Percentiles rank a stretch among this genome's conserved stretches.
phyloP scores from a whole-genome alignment of 2,329 filamentous ascomycete species.

The Drechslerella stenobrocha region DNA sequence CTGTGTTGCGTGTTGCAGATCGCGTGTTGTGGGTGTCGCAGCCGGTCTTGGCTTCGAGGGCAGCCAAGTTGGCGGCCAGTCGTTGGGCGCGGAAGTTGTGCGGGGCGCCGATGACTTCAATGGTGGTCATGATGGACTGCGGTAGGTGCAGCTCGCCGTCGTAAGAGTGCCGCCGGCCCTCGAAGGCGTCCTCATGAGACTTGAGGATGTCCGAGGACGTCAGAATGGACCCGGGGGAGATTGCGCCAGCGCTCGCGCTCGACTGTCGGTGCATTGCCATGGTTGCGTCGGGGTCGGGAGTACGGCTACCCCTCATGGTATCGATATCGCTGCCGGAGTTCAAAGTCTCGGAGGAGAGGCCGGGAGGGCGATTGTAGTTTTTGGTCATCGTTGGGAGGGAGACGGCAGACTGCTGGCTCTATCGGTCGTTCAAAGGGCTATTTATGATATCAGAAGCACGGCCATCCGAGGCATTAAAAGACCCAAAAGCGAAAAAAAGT shows the following conservation, averaged over 20 bases:
- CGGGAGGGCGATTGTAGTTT: neutral
- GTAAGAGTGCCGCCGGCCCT: slow-evolving; percentile 20
- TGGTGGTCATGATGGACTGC: slow-evolving; percentile 24
- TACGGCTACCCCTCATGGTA: neutral
- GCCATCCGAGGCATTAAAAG: neutral
- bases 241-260: slow-evolving; percentile 5
- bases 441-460: slow-evolving; percentile 1
- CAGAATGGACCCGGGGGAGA: slow-evolving; percentile 30
- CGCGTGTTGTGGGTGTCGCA: too few species aligned
- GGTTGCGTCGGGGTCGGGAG: too few species aligned
- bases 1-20: slow-evolving; percentile 28
- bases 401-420: neutral
- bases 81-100: slow-evolving; percentile 26
- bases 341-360: neutral
- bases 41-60: slow-evolving; percentile 22
- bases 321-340: slow-evolving; percentile 3
- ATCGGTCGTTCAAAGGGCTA: neutral
- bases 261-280: neutral
- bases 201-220: slow-evolving; percentile 36
- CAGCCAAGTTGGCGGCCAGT: slow-evolving; percentile 44
- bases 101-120: slow-evolving; percentile 30
- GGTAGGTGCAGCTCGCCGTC: slow-evolving; percentile 26
- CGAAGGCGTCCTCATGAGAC: slow-evolving; percentile 28
- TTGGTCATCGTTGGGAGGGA: neutral
- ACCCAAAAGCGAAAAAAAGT: neutral